A percentile compares a stretch with the other conserved stretches of the same genome.
Conservation (phyloP, 2,329 filamentous ascomycete species). For the Paecilomyces dactylethromorphus region DNA sequence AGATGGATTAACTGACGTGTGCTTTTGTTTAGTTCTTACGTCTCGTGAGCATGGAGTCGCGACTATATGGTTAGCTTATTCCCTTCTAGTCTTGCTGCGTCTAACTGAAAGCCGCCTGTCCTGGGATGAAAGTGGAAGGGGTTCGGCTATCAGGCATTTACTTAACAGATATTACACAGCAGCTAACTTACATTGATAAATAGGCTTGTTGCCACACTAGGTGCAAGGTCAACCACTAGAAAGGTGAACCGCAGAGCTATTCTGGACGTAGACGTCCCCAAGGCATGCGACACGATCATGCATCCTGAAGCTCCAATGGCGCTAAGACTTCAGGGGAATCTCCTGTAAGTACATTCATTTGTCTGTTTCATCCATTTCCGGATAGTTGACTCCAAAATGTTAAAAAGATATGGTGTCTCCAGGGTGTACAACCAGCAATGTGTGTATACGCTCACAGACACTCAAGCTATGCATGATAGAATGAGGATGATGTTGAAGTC, state of each 20-base stretch:
- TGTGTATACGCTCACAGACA: slow-evolving; percentile 74
- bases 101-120: background rate
- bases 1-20: slow-evolving; percentile 14
- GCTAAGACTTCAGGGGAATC: slow-evolving; percentile 77
- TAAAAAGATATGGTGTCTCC: slow-evolving; percentile 64
- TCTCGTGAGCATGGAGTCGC: slow-evolving; percentile 85
- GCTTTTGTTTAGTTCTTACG: slow-evolving; percentile 57
- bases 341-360: slow-evolving; percentile 53
- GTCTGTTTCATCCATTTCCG: background rate
- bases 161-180: no score
- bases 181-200: slow-evolving; percentile 15
- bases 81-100: background rate
- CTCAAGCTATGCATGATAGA: slow-evolving; percentile 64
- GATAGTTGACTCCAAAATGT: background rate
- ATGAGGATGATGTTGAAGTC: slow-evolving; percentile 63
- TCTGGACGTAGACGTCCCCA: slow-evolving; percentile 76
- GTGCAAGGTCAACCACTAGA: slow-evolving; percentile 61
- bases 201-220: slow-evolving; percentile 89
- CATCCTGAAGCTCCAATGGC: slow-evolving; percentile 82
- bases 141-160: background rate
- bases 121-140: background rate
- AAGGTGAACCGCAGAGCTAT: slow-evolving; percentile 81
- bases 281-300: slow-evolving; percentile 83
- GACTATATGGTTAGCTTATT: slow-evolving; percentile 71
- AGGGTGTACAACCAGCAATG: slow-evolving; percentile 85